Evolutionary conservation across 169 alveolate genomes (phyloP).

Genomic region (Besnoitia besnoiti): DNA sequence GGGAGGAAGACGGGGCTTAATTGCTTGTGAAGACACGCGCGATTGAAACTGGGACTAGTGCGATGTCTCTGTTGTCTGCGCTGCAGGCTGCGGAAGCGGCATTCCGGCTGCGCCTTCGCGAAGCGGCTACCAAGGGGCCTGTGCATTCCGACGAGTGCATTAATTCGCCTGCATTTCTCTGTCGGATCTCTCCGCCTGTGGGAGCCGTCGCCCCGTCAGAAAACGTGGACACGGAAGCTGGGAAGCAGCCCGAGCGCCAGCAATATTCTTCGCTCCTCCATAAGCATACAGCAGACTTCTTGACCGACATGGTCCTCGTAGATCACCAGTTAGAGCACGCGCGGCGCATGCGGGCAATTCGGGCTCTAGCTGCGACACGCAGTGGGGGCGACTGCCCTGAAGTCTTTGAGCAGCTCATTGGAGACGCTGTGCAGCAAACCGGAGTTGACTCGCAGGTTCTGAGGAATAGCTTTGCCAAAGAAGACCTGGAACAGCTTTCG

Average conservation of each 20-base stretch:
- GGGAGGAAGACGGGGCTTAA: too few species aligned
- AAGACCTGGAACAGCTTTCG: not conserved
- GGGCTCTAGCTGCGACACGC: not conserved
- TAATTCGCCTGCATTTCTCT: not conserved
- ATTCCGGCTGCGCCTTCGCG: constrained; percentile 8
- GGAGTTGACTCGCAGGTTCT: not conserved
- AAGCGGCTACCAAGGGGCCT: not conserved
- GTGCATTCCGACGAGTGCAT: not conserved
- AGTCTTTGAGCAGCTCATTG: not conserved
- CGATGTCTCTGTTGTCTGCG: not conserved
- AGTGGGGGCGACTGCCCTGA: constrained; percentile 22
- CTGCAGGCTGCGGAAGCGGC: constrained; percentile 19
- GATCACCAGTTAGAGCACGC: constrained; percentile 15
- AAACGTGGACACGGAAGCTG: not conserved
- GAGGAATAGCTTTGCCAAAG: not conserved
- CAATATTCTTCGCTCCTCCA: not conserved
- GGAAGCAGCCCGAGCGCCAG: not conserved
- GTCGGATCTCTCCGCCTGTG: not conserved
- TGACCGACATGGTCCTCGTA: not conserved
- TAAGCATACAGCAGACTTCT: not conserved
- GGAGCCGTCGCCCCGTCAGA: not conserved
- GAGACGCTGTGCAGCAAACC: not conserved
- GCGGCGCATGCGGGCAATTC: not conserved
- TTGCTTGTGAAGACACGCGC: too few species aligned
- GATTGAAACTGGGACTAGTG: too few species aligned